phyloP scores from a whole-genome alignment of 169 alveolate species.

The Plasmodium vivax region DNA sequence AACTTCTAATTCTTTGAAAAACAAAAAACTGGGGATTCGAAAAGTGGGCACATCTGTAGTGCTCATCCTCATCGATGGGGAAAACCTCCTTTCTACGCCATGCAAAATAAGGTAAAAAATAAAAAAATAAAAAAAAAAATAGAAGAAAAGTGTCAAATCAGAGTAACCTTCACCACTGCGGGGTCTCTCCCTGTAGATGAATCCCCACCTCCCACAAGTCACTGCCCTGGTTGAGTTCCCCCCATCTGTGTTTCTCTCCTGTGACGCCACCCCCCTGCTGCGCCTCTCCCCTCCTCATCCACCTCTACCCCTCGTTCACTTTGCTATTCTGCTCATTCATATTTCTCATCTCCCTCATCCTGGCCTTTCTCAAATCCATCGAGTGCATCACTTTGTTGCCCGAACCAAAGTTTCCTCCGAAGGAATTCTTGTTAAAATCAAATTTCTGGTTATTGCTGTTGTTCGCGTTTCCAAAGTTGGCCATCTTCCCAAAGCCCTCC shows the following conservation, averaged over 20 bases:
- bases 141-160: not conserved
- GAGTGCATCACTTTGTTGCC: slow-evolving; percentile 25
- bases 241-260: not conserved
- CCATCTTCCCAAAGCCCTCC: not conserved
- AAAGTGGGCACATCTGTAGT: not conserved
- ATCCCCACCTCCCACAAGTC: not conserved
- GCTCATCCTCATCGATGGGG: not conserved
- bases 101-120: not conserved
- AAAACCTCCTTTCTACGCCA: not conserved
- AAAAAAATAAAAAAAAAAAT: not conserved
- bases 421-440: slow-evolving; percentile 4
- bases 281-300: not conserved
- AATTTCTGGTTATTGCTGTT: not conserved
- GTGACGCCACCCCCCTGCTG: not conserved
- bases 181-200: not conserved
- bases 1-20: not conserved
- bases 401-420: not conserved
- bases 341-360: slow-evolving; percentile 72
- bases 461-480: not conserved
- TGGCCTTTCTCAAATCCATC: slow-evolving; percentile 25
- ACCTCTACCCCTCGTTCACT: not conserved
- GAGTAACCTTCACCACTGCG: not conserved
- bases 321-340: slow-evolving; percentile 23
- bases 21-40: not conserved
- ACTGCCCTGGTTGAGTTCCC: not conserved